phyloP scores from a whole-genome alignment of 805 yeast genomes.

The Wickerhamiella sergipiensis region DNA sequence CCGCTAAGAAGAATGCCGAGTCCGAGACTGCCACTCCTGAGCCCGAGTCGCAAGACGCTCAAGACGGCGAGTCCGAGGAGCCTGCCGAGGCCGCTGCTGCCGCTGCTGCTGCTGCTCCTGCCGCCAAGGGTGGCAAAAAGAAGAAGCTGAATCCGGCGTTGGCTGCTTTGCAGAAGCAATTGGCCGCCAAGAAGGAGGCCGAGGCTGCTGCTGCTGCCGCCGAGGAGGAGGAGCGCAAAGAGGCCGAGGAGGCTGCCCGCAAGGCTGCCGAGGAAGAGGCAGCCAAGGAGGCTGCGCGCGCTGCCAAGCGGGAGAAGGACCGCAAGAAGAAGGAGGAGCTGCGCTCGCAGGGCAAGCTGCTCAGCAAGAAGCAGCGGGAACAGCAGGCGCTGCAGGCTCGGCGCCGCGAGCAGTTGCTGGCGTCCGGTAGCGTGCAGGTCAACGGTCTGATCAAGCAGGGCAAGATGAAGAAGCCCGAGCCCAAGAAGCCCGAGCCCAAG shows the following conservation, averaged over 20 bases:
- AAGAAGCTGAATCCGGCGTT: constrained; percentile 83
- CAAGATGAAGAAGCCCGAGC: constrained; percentile 24
- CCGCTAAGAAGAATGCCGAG: constrained; percentile 36
- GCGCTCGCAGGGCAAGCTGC: constrained; percentile 87
- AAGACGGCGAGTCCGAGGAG: constrained; percentile 35
- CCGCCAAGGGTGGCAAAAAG: constrained; percentile 38
- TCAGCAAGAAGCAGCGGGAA: constrained; percentile 91
- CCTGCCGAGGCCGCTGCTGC: constrained; percentile 16
- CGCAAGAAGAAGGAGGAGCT: constrained; percentile 76
- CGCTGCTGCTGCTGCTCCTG: constrained; percentile 22
- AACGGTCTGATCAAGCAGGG: constrained; percentile 45
- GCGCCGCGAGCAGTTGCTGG: constrained; percentile 75
- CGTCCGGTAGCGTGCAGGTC: constrained; percentile 50
- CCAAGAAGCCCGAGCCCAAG: constrained; percentile 19
- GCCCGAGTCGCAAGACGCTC: not conserved
- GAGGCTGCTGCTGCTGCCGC: constrained; percentile 70
- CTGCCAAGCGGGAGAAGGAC: constrained; percentile 75
- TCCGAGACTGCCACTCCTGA: constrained; percentile 18
- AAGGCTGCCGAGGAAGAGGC: constrained; percentile 51
- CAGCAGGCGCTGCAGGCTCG: constrained; percentile 75
- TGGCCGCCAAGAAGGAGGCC: constrained; percentile 73
- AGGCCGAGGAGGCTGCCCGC: constrained; percentile 34
- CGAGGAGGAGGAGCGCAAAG: constrained; percentile 52
- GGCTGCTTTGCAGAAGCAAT: constrained; percentile 80
- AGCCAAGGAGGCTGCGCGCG: constrained; percentile 38